Evolutionary conservation across 306 rosid species (phyloP).

Genomic region (Calophaca sinica): DNA sequence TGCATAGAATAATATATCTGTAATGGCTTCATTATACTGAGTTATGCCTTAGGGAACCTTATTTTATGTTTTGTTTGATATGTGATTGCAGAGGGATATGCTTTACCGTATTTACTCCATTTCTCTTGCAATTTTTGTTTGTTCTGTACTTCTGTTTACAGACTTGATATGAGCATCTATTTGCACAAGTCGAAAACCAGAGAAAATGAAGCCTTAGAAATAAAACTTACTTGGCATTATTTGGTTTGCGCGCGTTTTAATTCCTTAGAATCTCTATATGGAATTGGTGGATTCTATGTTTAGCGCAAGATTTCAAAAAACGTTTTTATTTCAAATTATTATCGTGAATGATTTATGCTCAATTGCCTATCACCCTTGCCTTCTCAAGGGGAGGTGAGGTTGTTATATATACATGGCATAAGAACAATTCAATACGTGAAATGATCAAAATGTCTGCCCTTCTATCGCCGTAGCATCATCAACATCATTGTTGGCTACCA

Average conservation of each 20-base stretch:
- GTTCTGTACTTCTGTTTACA: not conserved
- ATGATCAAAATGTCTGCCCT: not conserved
- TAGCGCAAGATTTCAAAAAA: not conserved
- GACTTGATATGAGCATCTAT: not conserved
- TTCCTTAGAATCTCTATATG: not conserved
- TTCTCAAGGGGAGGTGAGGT: not conserved
- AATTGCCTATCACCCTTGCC: not conserved
- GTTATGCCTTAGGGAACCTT: conserved; percentile 9
- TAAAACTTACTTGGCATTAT: conserved; percentile 1
- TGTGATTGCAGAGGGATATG: not conserved
- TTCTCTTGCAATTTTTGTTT: not conserved
- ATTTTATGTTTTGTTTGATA: not conserved
- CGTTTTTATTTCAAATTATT: not conserved
- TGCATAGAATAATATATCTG: conserved; percentile 21
- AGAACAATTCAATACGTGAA: too few relatives aligned
- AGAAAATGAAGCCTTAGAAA: not conserved
- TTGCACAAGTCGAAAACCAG: not conserved
- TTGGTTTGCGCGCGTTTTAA: not conserved
- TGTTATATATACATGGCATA: too few relatives aligned
- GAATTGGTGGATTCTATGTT: not conserved
- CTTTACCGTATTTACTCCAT: not conserved
- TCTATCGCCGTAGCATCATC: not conserved
- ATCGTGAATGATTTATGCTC: not conserved
- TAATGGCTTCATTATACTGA: not conserved
- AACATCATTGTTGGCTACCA: too few relatives aligned